A percentile compares a stretch with the other conserved stretches of the same genome.
Conservation (phyloP, 2,329 filamentous ascomycete genomes). For the Fusarium robinianum region DNA sequence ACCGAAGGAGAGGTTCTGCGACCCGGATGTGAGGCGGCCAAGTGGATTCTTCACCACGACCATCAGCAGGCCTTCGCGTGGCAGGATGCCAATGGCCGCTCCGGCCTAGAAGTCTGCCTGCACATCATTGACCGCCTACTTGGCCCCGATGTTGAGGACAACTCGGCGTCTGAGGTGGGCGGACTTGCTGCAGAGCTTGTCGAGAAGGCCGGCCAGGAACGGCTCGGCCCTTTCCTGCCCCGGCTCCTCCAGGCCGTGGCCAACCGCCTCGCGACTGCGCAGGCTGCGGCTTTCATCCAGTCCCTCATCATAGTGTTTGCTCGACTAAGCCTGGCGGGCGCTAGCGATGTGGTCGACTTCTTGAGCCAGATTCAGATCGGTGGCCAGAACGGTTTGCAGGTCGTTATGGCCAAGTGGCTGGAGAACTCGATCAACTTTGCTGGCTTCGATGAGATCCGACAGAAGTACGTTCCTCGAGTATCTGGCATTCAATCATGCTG, state of each 20-base stretch:
- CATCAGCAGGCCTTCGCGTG: slow-evolving; percentile 87
- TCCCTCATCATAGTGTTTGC: slow-evolving; percentile 95
- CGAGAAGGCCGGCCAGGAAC: slow-evolving; percentile 90
- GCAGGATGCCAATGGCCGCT: slow-evolving; percentile 78
- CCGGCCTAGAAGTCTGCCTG: slow-evolving; percentile 84
- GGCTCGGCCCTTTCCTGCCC: slow-evolving; percentile 85
- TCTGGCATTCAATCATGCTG: slow-evolving; percentile 29
- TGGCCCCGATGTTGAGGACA: slow-evolving; percentile 82
- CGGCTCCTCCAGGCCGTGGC: slow-evolving; percentile 90
- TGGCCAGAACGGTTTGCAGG: slow-evolving; percentile 79
- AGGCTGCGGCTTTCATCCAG: slow-evolving; percentile 89
- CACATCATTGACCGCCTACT: slow-evolving; percentile 92
- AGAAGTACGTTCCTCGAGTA: slow-evolving; percentile 69
- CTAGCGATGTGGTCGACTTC: slow-evolving; percentile 90
- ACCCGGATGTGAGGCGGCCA: slow-evolving; percentile 82
- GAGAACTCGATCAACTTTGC: slow-evolving; percentile 97
- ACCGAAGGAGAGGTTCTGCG: slow-evolving; percentile 87
- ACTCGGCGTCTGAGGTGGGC: slow-evolving; percentile 93
- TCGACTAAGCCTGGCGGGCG: slow-evolving; percentile 80
- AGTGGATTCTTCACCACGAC: slow-evolving; percentile 88
- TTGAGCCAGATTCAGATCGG: slow-evolving; percentile 81
- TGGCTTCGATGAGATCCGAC: slow-evolving; percentile 96
- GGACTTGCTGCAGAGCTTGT: slow-evolving; percentile 92
- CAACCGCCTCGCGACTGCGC: slow-evolving; percentile 77
- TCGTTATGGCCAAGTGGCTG: slow-evolving; percentile 93